Evolutionary conservation across 1,284 basidiomycete species (phyloP), one percentile per base, ranked within the genome.

Genomic region (Trichosporon faecale): DNA sequence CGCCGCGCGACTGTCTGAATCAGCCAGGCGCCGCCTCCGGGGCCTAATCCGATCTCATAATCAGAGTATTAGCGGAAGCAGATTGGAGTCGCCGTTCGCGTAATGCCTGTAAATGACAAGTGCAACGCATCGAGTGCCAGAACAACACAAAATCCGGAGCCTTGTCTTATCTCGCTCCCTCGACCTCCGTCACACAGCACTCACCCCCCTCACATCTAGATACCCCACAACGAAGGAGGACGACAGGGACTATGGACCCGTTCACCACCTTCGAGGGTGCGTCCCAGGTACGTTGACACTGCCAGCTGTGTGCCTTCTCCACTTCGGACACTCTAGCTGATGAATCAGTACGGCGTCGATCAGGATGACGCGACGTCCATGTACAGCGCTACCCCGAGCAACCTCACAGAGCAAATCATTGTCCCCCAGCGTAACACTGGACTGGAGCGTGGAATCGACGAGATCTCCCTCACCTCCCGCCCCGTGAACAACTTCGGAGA

Each of bases 311-410:
- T 8, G 35, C 7, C 2, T 66, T 9, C 67, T 57, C 40, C 25
- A 33, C 33, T 14, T 33, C 25, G n/a, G 14, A 44, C 7, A n/a
- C 25, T 2, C 9, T 3, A 5, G 65, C 69, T 68, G 55, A 73
- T 64, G 23, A 25, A 2, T 16, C 70, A 76, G 89, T 89, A 75
- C 70, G 88, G 90, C 71, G 85, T 91, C 63, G 88, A 92, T 65
- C 92, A 93, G 81, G 76, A 75, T 66, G 93, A 95, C 78, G 93
- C 87, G 60, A 91, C 91, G 0, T 95, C 93, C 1, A 87, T 94
- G 61, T 84, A 85, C 69, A 85, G 85, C 27, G 78, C 80, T 11
- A 70, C 77, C 23, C 79, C 78, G 11, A 73, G 70, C 85, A 91
- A 68, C 89, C 89, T 72, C 68, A 74, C 73, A 3, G 73, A 74